Evolutionary conservation across 306 rosid genomes (phyloP), one percentile per base, ranked within the genome.

Genomic region (Amphicarpaea edgeworthii): DNA sequence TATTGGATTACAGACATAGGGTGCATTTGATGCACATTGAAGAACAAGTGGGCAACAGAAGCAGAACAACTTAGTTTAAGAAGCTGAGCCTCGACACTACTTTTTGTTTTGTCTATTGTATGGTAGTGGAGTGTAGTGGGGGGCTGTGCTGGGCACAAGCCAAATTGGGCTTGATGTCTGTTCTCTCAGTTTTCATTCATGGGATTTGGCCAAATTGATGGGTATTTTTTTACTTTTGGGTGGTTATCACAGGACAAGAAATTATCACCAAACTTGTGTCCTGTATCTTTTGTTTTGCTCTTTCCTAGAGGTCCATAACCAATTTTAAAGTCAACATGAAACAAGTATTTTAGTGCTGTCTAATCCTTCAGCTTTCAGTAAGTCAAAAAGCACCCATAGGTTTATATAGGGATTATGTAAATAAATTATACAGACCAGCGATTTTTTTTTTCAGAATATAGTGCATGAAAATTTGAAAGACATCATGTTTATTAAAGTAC

Each of bases 401-500:
- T 23, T 38, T 64, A 7, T 21, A 34, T 12, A 32, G 63, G 14
- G 40, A 8, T 23, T 37, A 21, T 4, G 40, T 40, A 23, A 38
- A 26, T 42, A 58, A 42, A 14, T 11, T 38, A 47, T 20, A 7
- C 41, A 46, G 46, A 60, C 14, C 47, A 26, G 42, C 6, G 16
- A 41, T 5, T n/a, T n/a, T 26, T 17, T 28, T 30, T 3, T 17
- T 0, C 21, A 26, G 16, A 64, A 32, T 2, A 62, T 54, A 5
- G 26, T 68, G 3, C 49, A 45, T 68, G 53, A 47, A 59, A 58
- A 37, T 20, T 58, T 20, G n/a, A 14, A 69, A 69, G 50, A 10
- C 54, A 21, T 46, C 5, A 15, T 58, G 21, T 49, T 32, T 47
- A n/a, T n/a, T 23, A 0, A n/a, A 26, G 9, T 43, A 62, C 40